Conservation (phyloP, 2,329 filamentous ascomycete species). For the Ascosphaera apis region DNA sequence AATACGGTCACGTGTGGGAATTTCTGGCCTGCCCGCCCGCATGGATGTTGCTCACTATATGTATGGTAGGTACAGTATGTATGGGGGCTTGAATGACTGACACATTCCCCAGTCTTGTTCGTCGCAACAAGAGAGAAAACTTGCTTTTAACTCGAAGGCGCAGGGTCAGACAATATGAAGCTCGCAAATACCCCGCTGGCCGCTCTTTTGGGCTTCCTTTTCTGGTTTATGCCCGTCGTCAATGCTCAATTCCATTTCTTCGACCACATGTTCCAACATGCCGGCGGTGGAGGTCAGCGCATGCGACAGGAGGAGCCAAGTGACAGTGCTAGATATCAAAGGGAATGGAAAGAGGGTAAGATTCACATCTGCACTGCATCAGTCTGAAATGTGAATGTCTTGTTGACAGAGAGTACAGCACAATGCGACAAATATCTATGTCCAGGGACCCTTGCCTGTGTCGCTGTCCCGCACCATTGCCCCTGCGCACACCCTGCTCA, state of each 20-base stretch:
- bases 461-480: slow-evolving; percentile 91
- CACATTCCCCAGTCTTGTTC: too few relatives aligned
- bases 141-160: too few relatives aligned
- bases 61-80: too few relatives aligned
- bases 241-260: slow-evolving; percentile 89
- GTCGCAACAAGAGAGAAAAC: too few relatives aligned
- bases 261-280: slow-evolving; percentile 78
- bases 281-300: slow-evolving; percentile 29
- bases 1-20: neutral
- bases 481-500: slow-evolving; percentile 61
- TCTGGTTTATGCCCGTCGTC: slow-evolving; percentile 31
- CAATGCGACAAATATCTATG: slow-evolving; percentile 85
- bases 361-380: neutral
- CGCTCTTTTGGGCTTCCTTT: slow-evolving; percentile 25
- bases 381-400: too few relatives aligned
- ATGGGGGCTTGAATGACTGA: too few relatives aligned
- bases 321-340: slow-evolving; percentile 59
- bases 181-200: neutral
- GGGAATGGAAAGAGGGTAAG: slow-evolving; percentile 10
- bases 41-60: too few relatives aligned
- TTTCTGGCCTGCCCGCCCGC: too few relatives aligned
- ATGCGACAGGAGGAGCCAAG: slow-evolving; percentile 42
- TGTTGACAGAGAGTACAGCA: slow-evolving; percentile 24
- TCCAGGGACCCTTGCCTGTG: slow-evolving; percentile 80
- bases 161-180: too few relatives aligned